Evolutionary conservation across 768 basidiomycete species (phyloP), one percentile per base, ranked within the genome.

Genomic region (Suillus variegatus): DNA sequence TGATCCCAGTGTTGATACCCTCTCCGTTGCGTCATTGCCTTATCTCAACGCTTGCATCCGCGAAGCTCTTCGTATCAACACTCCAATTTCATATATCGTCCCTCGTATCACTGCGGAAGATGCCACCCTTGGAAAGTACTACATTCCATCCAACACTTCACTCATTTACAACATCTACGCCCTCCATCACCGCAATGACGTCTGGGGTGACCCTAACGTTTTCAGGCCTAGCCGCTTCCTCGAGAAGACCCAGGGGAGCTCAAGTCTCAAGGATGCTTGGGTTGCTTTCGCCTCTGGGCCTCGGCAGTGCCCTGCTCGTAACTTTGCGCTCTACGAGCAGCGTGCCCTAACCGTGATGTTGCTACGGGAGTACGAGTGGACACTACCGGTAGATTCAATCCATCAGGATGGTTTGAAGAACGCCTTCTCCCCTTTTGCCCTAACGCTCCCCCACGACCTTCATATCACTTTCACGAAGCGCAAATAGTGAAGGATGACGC

Each of bases 11-110:
- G 60, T 76, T 2, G 72, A 70, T 43, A 73, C 78, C 55, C 71
- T 77, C 54, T 64, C 68, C 10, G 65, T 66, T 47, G 36, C 36
- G 25, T 61, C 60, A 25, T 67, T 79, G 55, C 73, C 73, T 12
- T 79, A 75, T 68, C 67, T 79, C 14, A 71, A 73, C 60, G 80
- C 81, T 5, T 79, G 79, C 69, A 78, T 81, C 61, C 75, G 77
- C 62, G 81, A 81, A 71, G 71, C 81, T 5, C 65, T 82, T 13
- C 80, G 81, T 18, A 77, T 72, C 71, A 75, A 75, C 62, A 72
- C 70, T 16, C 71, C 74, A n/a, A 68, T 73, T 25, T 67, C 71
- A 25, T 67, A 70, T 63, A 70, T 71, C 38, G 64, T 70, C 13
- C 74, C 74, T 13, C 73, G 74, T 7, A 16, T 44, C 36, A 43